These are phyloP conservation scores for Eragrostis nindensis DNA, from an alignment of 176 grass and related monocot genomes.

Conservation along the genomic window DNA sequence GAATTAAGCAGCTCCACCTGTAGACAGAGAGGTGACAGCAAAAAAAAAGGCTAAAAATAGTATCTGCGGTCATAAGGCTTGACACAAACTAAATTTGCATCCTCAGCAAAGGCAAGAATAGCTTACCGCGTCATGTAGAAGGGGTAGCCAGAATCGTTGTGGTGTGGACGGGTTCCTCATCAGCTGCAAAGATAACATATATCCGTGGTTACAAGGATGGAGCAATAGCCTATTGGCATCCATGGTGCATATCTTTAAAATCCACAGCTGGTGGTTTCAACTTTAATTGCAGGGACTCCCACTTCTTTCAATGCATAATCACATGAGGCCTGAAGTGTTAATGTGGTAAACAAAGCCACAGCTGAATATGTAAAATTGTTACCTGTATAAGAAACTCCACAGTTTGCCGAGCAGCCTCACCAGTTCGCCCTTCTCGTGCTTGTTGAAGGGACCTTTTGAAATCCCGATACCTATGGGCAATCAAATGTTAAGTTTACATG, in stretches of 20 bases:
- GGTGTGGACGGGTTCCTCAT: conserved; percentile 94
- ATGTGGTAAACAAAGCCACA: conserved; percentile 1
- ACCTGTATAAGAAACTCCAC: conserved; percentile 89
- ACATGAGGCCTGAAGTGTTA: neutral
- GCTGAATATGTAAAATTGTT: conserved; percentile 1
- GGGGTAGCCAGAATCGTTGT: conserved; percentile 91
- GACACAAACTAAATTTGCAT: neutral
- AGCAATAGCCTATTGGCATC: neutral
- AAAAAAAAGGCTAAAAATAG: neutral
- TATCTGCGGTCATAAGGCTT: neutral
- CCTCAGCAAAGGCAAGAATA: conserved; percentile 21
- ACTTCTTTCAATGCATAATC: neutral
- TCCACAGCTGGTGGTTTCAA: neutral
- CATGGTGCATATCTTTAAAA: conserved; percentile 23
- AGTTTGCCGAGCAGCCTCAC: conserved; percentile 65
- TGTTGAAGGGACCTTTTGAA: conserved; percentile 90
- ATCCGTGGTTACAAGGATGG: conserved; percentile 14
- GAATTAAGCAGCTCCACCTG: conserved; percentile 81
- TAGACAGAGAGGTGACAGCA: conserved; percentile 2
- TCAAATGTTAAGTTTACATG: conserved; percentile 41
- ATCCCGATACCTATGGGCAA: conserved; percentile 77
- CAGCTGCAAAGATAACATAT: conserved; percentile 62
- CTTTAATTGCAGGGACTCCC: conserved; percentile 11
- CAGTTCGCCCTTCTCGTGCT: conserved; percentile 59
- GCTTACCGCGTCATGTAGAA: conserved; percentile 84